Evolutionary conservation across 1,139 yeast species (phyloP), one percentile per base, ranked within the genome.

Genomic region (Yueomyces sp.): DNA sequence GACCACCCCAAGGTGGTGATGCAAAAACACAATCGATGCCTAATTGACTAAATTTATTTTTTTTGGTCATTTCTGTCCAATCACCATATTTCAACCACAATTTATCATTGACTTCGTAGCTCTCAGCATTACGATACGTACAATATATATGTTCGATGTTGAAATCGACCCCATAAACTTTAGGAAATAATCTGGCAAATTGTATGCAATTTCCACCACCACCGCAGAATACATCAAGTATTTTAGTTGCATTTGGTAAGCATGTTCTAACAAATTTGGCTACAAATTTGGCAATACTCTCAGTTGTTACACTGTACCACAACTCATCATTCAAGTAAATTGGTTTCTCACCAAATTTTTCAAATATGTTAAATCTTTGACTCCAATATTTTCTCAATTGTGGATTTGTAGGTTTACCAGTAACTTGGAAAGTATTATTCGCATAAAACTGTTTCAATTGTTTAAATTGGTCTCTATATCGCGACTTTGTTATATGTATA

Each of bases 1-100:
- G 86, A 0, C 98, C 98, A 12, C 97, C 97, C 98, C 98, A 91
- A 0, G 97, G 97, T 0, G 97, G 97, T 4, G 96, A 85, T 27
- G 80, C 73, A 62, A 86, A 89, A 4, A 82, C 69, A 39, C 84
- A 71, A 53, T 83, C 93, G 37, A 79, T 69, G 3, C 65, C 61
- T 45, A 65, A 44, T 38, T 56, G 40, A 39, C 50, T 42, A 31
- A 59, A 50, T 42, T 55, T 48, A 30, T 54, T 52, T 11, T 52
- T 51, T 25, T 56, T 51, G 8, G 65, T 51, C 43, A 75, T 48
- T 38, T 65, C 60, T 6, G 57, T 56, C 83, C 89, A 83, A 49
- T 81, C 83, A 0, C 78, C 81, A 19, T 52, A 62, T 42, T 55
- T 56, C 46, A 60, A 67, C 52, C 76, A 74, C 48, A 82, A 64